Evolutionary conservation across 371 early-diverging fungal species (phyloP).

Genomic region (Mucor racemosus): DNA sequence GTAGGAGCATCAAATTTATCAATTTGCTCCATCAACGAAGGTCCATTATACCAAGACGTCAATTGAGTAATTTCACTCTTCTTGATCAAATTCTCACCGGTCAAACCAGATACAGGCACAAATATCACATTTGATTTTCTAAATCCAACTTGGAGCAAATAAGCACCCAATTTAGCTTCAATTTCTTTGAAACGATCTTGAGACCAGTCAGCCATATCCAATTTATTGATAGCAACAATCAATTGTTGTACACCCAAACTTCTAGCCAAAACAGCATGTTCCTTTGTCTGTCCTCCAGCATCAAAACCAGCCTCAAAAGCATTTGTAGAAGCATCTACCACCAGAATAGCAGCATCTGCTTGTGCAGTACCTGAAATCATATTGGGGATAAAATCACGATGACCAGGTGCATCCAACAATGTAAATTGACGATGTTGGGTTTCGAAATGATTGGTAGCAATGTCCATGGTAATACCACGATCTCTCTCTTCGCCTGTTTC

Average conservation of each 20-base stretch:
- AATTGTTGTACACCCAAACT: conserved; percentile 89
- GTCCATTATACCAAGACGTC: conserved; percentile 73
- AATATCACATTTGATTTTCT: conserved; percentile 69
- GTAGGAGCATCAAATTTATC: conserved; percentile 74
- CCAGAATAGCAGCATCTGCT: conserved; percentile 96
- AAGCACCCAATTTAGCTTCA: conserved; percentile 61
- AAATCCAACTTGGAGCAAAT: conserved; percentile 80
- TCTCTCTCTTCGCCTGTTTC: conserved; percentile 91
- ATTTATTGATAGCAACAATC: conserved; percentile 92
- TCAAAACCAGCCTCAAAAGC: conserved; percentile 99
- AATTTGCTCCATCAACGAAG: conserved; percentile 65
- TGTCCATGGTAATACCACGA: conserved; percentile 96
- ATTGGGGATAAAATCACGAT: conserved; percentile 98
- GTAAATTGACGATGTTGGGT: conserved; percentile 82
- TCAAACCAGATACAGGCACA: conserved; percentile 90
- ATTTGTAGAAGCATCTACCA: conserved; percentile 90
- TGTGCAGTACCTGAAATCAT: conserved; percentile 99
- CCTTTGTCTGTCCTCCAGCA: conserved; percentile 96
- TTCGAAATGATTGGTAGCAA: conserved; percentile 91
- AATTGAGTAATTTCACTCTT: conserved; percentile 41
- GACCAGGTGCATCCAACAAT: conserved; percentile 98
- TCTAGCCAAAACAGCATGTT: conserved; percentile 90
- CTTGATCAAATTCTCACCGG: conserved; percentile 80
- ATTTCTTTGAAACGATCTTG: conserved; percentile 79
- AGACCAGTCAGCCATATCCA: conserved; percentile 86